These are phyloP conservation scores for Wickerhamomyces ciferrii DNA, from an alignment of 805 yeast species.

Conservation along the genomic window DNA sequence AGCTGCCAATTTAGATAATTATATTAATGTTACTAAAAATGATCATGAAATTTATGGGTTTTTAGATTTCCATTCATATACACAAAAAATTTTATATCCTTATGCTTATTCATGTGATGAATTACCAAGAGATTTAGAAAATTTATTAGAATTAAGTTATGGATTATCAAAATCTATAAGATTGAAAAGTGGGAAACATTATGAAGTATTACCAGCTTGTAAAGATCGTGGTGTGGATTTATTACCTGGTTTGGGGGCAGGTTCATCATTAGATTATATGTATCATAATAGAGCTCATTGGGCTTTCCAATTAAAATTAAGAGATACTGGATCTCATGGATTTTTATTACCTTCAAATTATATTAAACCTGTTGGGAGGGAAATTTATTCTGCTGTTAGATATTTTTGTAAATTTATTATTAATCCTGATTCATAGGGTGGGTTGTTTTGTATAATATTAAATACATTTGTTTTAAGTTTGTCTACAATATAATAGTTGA, in stretches of 20 bases:
- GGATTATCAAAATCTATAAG: slow-evolving; percentile 76
- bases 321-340: slow-evolving; percentile 83
- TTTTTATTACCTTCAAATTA: slow-evolving; percentile 67
- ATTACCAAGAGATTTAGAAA: slow-evolving; percentile 75
- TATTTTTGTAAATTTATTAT: slow-evolving; percentile 53
- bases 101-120: slow-evolving; percentile 75
- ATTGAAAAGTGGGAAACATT: slow-evolving; percentile 53
- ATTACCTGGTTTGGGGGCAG: slow-evolving; percentile 71
- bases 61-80: slow-evolving; percentile 79
- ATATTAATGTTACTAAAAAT: slow-evolving; percentile 34
- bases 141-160: slow-evolving; percentile 73
- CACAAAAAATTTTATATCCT: slow-evolving; percentile 79
- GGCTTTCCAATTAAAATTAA: slow-evolving; percentile 78
- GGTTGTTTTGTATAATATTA: neutral
- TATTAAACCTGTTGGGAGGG: slow-evolving; percentile 74
- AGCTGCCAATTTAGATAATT: slow-evolving; percentile 42
- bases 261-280: slow-evolving; percentile 79
- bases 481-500: no score
- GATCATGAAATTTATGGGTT: slow-evolving; percentile 68
- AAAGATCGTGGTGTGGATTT: slow-evolving; percentile 72
- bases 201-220: slow-evolving; percentile 74
- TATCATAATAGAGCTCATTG: slow-evolving; percentile 76
- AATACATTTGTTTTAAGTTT: neutral
- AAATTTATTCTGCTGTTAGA: slow-evolving; percentile 61
- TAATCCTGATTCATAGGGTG: slow-evolving; percentile 29